A percentile compares a stretch with the other conserved stretches of the same genome.
These are phyloP conservation scores for Groenewaldozyma sp. DNA, from an alignment of 1,139 yeast species.

Conservation along the genomic window DNA sequence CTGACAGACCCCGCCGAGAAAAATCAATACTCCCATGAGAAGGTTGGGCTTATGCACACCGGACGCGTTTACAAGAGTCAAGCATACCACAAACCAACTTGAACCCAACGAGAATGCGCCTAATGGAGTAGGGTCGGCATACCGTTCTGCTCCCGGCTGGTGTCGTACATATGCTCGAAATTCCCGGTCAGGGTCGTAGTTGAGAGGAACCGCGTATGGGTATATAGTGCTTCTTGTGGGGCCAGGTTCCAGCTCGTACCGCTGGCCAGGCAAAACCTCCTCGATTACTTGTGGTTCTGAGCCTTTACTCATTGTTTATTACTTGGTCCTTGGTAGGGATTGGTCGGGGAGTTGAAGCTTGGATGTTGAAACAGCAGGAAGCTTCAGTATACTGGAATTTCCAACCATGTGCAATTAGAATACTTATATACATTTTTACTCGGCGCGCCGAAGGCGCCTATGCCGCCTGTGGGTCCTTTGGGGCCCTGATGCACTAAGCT, in stretches of 20 bases:
- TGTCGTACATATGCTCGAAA: background rate
- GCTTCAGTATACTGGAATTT: no score
- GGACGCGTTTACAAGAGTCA: constrained; percentile 1
- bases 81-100: constrained; percentile 2
- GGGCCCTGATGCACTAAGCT: no score
- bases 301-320: no score
- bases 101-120: constrained; percentile 1
- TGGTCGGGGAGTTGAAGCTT: no score
- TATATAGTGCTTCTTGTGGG: background rate
- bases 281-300: no score
- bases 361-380: no score
- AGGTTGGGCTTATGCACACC: background rate
- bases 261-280: no score
- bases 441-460: no score
- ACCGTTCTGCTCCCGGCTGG: background rate
- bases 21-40: constrained; percentile 2
- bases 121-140: constrained; percentile 1
- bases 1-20: constrained; percentile 1
- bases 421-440: no score
- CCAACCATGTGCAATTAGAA: no score
- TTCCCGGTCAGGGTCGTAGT: background rate
- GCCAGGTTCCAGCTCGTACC: background rate
- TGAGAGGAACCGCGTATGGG: background rate
- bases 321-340: no score
- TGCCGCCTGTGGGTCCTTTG: no score